These are phyloP conservation scores for Hypericum perforatum DNA, from an alignment of 345 rosid genomes.

Conservation along the genomic window DNA sequence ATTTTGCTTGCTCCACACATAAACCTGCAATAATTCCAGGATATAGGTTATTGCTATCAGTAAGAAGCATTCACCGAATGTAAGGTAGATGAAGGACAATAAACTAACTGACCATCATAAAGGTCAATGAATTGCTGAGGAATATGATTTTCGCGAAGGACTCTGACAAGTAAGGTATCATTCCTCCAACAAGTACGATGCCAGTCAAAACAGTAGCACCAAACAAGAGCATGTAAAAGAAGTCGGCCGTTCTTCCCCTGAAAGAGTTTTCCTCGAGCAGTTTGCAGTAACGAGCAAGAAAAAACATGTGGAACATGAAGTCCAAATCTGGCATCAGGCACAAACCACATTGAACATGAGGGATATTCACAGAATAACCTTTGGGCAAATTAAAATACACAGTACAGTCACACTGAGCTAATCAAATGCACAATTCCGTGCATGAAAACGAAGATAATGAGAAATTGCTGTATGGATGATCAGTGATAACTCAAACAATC, in stretches of 20 bases:
- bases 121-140: constrained; percentile 96
- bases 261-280: constrained; percentile 97
- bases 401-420: too few species aligned
- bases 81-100: constrained; percentile 1
- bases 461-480: too few species aligned
- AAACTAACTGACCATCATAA: constrained; percentile 80
- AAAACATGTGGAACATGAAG: constrained; percentile 98
- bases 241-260: constrained; percentile 96
- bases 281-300: constrained; percentile 95
- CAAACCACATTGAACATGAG: not conserved
- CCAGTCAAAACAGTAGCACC: constrained; percentile 87
- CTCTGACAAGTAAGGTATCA: constrained; percentile 83
- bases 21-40: constrained; percentile 39
- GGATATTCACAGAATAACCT: not conserved
- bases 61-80: not conserved
- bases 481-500: too few species aligned
- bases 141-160: constrained; percentile 87
- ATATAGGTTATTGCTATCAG: not conserved
- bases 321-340: constrained; percentile 60
- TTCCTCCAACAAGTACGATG: constrained; percentile 84
- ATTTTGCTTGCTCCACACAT: constrained; percentile 98
- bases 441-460: too few species aligned
- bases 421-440: too few species aligned
- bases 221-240: constrained; percentile 92
- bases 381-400: not conserved